Conservation (phyloP, 371 early-diverging fungal species). For the Lichtheimia ornata region DNA sequence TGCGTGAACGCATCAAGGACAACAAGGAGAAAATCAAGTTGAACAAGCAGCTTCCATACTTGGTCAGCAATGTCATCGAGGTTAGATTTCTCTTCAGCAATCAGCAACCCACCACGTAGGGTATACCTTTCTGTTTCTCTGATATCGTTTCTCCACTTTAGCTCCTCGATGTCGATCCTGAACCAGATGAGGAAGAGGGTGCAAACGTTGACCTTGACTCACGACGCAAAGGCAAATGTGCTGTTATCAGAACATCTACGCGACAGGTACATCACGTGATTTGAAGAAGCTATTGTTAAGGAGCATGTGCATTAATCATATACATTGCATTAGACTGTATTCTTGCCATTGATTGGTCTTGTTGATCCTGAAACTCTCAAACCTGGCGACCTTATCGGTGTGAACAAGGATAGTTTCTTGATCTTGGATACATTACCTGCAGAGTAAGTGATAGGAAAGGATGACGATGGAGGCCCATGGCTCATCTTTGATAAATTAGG, state of each 20-base stretch:
- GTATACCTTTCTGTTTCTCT: conserved; percentile 61
- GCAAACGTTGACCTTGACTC: conserved; percentile 93
- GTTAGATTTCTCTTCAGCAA: conserved; percentile 34
- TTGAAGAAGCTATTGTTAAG: neutral
- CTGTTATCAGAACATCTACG: conserved; percentile 97
- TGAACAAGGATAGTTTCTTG: conserved; percentile 99
- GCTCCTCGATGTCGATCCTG: conserved; percentile 93
- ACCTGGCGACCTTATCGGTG: conserved; percentile 99
- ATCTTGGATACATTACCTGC: conserved; percentile 98
- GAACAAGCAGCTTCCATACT: conserved; percentile 98
- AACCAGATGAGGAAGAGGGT: conserved; percentile 90
- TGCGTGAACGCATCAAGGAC: conserved; percentile 96
- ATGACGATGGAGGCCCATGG: neutral
- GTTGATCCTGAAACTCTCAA: conserved; percentile 92
- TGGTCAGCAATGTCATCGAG: conserved; percentile 99
- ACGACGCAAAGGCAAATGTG: conserved; percentile 94
- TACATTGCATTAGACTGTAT: conserved; percentile 72
- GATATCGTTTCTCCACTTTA: conserved; percentile 89
- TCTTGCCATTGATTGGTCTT: conserved; percentile 97
- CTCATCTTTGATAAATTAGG: conserved; percentile 30
- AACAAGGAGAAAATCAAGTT: conserved; percentile 99
- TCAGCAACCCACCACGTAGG: neutral
- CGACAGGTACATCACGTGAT: conserved; percentile 70
- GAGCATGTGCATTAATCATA: neutral
- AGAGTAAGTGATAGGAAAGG: conserved; percentile 63